Conservation (phyloP, 2,329 filamentous ascomycete genomes). For the Botrytis elliptica region DNA sequence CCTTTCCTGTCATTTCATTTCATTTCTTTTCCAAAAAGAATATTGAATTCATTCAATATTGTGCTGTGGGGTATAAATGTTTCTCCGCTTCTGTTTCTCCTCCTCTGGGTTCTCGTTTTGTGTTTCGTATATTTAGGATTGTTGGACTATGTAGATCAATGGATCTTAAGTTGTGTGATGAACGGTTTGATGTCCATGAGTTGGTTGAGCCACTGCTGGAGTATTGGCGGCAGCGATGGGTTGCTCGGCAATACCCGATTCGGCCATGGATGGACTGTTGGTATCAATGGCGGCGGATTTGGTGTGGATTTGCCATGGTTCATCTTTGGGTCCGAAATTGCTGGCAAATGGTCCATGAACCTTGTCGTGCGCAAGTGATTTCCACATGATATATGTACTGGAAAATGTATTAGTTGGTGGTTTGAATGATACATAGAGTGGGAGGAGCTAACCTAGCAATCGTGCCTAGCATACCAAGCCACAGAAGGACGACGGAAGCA, state of each 20-base stretch:
- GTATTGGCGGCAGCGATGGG: not conserved
- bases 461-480: conserved; percentile 51
- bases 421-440: not conserved
- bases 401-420: not conserved
- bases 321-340: conserved; percentile 15
- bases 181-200: not conserved
- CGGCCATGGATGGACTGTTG: not conserved
- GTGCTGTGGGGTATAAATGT: not conserved
- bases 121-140: not conserved
- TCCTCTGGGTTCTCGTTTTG: not conserved
- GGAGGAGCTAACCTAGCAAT: conserved; percentile 44
- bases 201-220: not conserved
- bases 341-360: conserved; percentile 32
- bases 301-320: not conserved
- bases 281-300: not conserved
- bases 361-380: conserved; percentile 41
- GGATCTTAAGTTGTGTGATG: not conserved
- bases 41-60: not conserved
- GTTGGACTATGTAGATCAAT: not conserved
- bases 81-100: not conserved
- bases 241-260: not conserved
- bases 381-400: conserved; percentile 41
- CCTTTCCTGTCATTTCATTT: not conserved
- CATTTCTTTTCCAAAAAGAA: not conserved
- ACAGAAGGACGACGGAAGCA: conserved; percentile 52